Evolutionary conservation across 768 basidiomycete species (phyloP), one percentile per base, ranked within the genome.

Genomic region (Auriscalpium vulgare): DNA sequence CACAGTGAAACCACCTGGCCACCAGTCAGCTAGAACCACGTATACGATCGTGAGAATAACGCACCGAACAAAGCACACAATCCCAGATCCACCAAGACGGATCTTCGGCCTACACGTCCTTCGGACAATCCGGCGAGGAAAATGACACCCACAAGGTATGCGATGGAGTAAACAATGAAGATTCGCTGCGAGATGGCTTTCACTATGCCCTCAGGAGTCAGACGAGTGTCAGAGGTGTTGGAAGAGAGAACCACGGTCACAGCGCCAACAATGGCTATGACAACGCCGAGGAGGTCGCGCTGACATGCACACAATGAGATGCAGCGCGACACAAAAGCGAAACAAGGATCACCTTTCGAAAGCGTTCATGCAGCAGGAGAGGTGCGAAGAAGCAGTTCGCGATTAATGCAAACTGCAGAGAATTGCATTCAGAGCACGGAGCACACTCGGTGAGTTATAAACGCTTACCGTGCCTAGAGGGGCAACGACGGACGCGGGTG

Each of bases 341-440:
- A 66, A 55, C 60, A 21, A 14, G 66, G 40, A 61, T 70, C 68
- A 86, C 85, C 71, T 79, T 86, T 37, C 87, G 84, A 67, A 99
- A 95, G 6, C 79, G 80, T 71, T 98, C 91, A 9, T 82, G 76
- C 10, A 92, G 77, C 65, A 97, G 80, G 3, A 92, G 63, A 14
- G 95, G 95, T 1, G 95, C 92, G 60, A 97, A 93, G 43, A 94
- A 76, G 65, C 94, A 97, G 68, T 98, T 98, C 13, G 95, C 91
- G 57, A 95, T 84, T n/a, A 97, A 76, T 2, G 93, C 92, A 69
- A 92, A 88, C 85, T 92, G 54, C 14, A 50, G 29, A 29, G n/a
- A 51, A 49, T 17, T 23, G 34, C 53, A 38, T 51, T 48, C 65
- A 53, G 57, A 37, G n/a, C 10, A 9, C 14, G 11, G 36, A 50